phyloP scores from a whole-genome alignment of 495 filamentous ascomycete species.

The Trichocladium antarcticum region DNA sequence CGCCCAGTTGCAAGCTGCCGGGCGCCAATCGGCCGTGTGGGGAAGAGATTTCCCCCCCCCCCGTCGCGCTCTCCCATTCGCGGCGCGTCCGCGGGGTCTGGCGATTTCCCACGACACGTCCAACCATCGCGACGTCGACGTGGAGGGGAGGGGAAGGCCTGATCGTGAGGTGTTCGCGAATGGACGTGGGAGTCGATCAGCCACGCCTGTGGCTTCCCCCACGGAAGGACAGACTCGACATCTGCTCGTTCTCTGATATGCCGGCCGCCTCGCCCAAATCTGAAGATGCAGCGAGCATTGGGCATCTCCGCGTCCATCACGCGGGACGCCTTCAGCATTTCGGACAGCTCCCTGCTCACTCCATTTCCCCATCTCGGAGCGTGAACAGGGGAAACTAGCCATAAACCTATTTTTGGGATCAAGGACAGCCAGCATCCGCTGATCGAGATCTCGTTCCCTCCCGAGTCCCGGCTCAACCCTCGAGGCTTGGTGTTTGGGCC shows the following conservation, averaged over 20 bases:
- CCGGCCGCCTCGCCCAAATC: neutral
- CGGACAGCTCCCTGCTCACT: neutral
- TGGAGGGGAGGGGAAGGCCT: neutral
- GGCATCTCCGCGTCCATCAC: neutral
- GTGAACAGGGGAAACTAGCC: neutral
- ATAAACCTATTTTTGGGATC: constrained; percentile 5
- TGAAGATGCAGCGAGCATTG: neutral
- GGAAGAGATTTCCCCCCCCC: constrained; percentile 1
- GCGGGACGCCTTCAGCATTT: neutral
- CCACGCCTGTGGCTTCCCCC: constrained; percentile 15
- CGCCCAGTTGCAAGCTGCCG: constrained; percentile 6
- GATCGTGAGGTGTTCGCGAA: constrained; percentile 3
- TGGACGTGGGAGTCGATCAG: constrained; percentile 2
- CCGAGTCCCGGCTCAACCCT: neutral
- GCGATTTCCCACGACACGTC: constrained; percentile 8
- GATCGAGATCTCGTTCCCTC: constrained; percentile 11
- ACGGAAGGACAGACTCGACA: neutral
- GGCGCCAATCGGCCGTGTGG: constrained; percentile 10
- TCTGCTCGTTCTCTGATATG: constrained; percentile 6
- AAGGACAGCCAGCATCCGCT: constrained; percentile 7
- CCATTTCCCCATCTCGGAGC: neutral
- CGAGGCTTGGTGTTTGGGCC: constrained; percentile 2
- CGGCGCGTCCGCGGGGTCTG: neutral
- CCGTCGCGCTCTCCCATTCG: constrained; percentile 3
- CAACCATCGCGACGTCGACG: neutral